Conservation (phyloP, 805 yeast genomes). For the Wickerhamomyces pijperi region DNA sequence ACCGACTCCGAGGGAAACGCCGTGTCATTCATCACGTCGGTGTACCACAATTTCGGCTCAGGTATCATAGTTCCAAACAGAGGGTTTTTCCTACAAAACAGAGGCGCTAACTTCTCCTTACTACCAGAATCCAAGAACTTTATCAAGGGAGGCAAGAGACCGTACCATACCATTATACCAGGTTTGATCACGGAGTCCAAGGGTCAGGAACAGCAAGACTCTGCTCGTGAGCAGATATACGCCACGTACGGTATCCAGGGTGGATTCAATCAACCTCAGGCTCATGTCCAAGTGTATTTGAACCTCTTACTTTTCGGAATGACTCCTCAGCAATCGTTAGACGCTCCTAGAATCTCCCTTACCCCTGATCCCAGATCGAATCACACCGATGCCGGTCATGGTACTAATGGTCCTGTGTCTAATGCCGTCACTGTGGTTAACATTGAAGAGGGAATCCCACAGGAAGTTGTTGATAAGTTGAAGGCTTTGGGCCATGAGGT, state of each 20-base stretch:
- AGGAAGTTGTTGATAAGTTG: conserved; percentile 34
- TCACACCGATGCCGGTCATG: conserved; percentile 40
- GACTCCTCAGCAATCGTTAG: conserved; percentile 64
- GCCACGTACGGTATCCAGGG: conserved; percentile 82
- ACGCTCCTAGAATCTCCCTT: conserved; percentile 64
- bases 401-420: conserved; percentile 55
- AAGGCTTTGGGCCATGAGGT: conserved; percentile 47
- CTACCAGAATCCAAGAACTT: conserved; percentile 46
- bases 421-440: conserved; percentile 47
- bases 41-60: conserved; percentile 59
- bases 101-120: conserved; percentile 68
- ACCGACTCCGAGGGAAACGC: conserved; percentile 66
- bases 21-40: conserved; percentile 70
- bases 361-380: conserved; percentile 35
- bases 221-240: conserved; percentile 37
- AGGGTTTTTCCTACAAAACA: conserved; percentile 65
- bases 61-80: conserved; percentile 51
- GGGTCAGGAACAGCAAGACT: conserved; percentile 22
- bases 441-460: conserved; percentile 54
- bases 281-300: conserved; percentile 67
- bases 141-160: conserved; percentile 58
- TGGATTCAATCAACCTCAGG: conserved; percentile 80
- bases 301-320: conserved; percentile 53
- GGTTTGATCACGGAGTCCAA: conserved; percentile 49
- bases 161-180: conserved; percentile 79